phyloP scores from a whole-genome alignment of 768 basidiomycete species.

The Suillus decipiens region DNA sequence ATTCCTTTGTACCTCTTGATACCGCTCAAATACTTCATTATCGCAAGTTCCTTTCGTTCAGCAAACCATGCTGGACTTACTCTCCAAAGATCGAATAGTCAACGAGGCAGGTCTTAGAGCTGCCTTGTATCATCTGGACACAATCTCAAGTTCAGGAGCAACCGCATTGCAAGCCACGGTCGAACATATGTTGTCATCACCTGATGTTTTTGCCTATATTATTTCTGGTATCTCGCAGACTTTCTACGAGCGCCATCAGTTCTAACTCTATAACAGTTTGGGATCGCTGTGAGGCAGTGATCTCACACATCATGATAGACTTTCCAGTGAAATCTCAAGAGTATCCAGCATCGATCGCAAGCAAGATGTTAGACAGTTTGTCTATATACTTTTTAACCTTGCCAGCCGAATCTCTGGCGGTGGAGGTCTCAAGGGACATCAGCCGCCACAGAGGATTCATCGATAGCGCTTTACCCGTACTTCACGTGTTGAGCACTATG shows the following conservation, averaged over 20 bases:
- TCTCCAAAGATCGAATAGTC: conserved; percentile 15
- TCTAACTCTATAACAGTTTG: conserved; percentile 17
- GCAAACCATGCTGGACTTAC: background rate
- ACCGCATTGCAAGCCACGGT: conserved; percentile 24
- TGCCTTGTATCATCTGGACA: conserved; percentile 20
- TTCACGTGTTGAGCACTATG: conserved; percentile 21
- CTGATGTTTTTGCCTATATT: conserved; percentile 31
- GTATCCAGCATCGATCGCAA: conserved; percentile 23
- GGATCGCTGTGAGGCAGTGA: conserved; percentile 17
- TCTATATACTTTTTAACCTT: conserved; percentile 27
- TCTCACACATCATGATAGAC: conserved; percentile 30
- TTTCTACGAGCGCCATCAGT: background rate
- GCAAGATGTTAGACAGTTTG: conserved; percentile 27
- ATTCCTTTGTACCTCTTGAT: background rate
- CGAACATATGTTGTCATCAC: conserved; percentile 30
- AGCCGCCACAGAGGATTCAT: conserved; percentile 24
- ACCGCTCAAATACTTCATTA: conserved; percentile 9
- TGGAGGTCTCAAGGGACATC: conserved; percentile 16
- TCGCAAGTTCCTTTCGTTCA: background rate
- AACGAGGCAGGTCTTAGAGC: conserved; percentile 21
- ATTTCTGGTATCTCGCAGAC: conserved; percentile 26
- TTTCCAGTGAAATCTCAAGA: conserved; percentile 33
- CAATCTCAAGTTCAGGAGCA: conserved; percentile 29
- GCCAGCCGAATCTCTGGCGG: conserved; percentile 18
- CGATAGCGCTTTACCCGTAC: conserved; percentile 24